Base-by-base conservation (phyloP, 345 rosid genomes). In the Microcos paniculata region DNA sequence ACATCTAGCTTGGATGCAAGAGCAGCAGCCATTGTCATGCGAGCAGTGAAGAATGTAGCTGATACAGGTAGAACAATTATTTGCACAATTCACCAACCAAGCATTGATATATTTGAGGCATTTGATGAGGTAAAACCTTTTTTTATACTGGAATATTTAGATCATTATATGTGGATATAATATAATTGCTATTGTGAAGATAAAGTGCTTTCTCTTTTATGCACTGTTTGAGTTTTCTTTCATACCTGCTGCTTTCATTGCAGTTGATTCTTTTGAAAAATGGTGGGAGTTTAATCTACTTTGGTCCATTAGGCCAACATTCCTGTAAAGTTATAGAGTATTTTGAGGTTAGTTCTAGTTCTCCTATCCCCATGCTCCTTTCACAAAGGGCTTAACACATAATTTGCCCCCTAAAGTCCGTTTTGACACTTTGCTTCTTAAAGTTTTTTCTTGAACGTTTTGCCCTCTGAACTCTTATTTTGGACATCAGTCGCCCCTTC, bases 11-110 rank as follows among this genome's bases (percentile, higher is more conserved):
- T 93, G 51, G 98, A 93, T 73, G 96, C 96, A 11, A 87, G 90
- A 35, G 93, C 94, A 26, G 96, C 96, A 8, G 96, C 96, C 3
- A 93, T 90, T 78, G 98, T 93, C 28, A 93, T 91, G 98, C 90
- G 98, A 72, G 85, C 98, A 0, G 98, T 89, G 72, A 89, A 94
- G 77, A 93, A 93, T 83, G 91, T 92, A 0, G 96, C 86, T 67
- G 97, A 91, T 76, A 93, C 96, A 6, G 97, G 96, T 68, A 82
- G 91, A 77, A 91, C 96, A 21, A 92, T 93, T 12, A 92, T 93
- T 48, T 93, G 96, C 85, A 93, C 94, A 28, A 91, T 93, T 67
- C 94, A 93, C 74, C 96, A 89, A 72, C 96, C 94, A 24, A 91
- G 94, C 82, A 91, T 86, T 42, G 98, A 93, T 73, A 93, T 93